A percentile compares a stretch with the other conserved stretches of the same genome.
phyloP scores from a whole-genome alignment of 78 protist species.

The Chrysochromulina parva region DNA sequence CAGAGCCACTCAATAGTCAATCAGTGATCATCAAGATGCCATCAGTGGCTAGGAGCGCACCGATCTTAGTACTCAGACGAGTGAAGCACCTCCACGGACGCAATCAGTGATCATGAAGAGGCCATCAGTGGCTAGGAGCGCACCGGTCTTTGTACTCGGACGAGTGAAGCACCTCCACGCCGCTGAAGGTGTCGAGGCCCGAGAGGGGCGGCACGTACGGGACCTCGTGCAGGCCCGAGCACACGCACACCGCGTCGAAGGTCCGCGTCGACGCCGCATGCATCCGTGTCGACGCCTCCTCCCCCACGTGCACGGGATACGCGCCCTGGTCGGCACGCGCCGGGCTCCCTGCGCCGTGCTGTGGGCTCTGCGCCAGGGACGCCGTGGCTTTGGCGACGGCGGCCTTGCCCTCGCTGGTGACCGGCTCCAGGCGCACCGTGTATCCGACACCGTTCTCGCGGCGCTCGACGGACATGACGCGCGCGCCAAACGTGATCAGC shows the following conservation, averaged over 20 bases:
- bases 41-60: neutral
- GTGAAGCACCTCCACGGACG: neutral
- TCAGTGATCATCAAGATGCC: neutral
- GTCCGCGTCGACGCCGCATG: neutral
- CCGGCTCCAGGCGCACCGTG: neutral
- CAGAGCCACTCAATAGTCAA: neutral
- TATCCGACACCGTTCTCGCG: neutral
- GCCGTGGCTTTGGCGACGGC: too few relatives aligned
- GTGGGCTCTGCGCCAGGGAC: too few relatives aligned
- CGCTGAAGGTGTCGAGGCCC: neutral
- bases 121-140: too few relatives aligned
- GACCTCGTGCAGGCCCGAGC: conserved; percentile 29
- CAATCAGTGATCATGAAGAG: neutral
- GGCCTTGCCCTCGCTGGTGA: neutral
- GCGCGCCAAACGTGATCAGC: neutral
- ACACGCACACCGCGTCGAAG: conserved; percentile 26
- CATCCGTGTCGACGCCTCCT: neutral
- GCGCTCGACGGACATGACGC: neutral
- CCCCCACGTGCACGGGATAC: neutral
- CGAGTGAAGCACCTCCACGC: conserved; percentile 6
- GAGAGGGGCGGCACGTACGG: neutral
- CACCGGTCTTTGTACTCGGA: neutral
- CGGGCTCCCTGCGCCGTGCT: too few relatives aligned
- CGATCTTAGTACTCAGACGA: neutral
- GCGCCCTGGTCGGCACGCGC: neutral